phyloP scores from a whole-genome alignment of 768 basidiomycete genomes.

The Leccinum boreale region DNA sequence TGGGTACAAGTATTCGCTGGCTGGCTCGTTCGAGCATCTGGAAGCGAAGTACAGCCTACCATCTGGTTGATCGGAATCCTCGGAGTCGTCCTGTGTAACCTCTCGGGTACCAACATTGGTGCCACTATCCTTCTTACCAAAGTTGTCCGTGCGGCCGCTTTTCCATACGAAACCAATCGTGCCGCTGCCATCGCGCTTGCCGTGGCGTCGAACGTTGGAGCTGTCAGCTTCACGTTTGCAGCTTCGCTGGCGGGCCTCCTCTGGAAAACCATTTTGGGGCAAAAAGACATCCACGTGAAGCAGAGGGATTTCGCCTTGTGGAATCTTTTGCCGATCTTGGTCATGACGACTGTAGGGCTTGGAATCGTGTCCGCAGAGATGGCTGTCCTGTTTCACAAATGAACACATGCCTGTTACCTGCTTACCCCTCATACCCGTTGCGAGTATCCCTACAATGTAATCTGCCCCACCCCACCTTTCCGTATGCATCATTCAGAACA shows the following conservation, averaged over 20 bases:
- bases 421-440: background rate
- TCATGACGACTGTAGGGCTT: constrained; percentile 65
- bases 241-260: constrained; percentile 86
- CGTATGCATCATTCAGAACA: background rate
- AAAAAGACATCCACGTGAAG: constrained; percentile 65
- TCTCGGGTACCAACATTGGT: constrained; percentile 88
- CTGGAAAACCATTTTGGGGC: constrained; percentile 71
- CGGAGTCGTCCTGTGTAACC: constrained; percentile 73
- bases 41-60: constrained; percentile 42
- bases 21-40: constrained; percentile 55
- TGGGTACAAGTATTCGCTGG: constrained; percentile 84
- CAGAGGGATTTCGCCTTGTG: constrained; percentile 66
- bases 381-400: constrained; percentile 43
- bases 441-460: background rate
- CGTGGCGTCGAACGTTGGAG: constrained; percentile 86
- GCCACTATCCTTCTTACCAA: constrained; percentile 88
- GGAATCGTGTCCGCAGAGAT: constrained; percentile 77
- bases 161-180: constrained; percentile 35
- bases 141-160: constrained; percentile 52
- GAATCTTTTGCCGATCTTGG: constrained; percentile 63
- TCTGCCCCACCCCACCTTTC: background rate
- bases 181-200: constrained; percentile 75
- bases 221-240: constrained; percentile 84
- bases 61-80: constrained; percentile 70
- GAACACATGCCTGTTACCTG: background rate